Conservation (phyloP, 1,284 basidiomycete species). For the Rhodotorula sp. region DNA sequence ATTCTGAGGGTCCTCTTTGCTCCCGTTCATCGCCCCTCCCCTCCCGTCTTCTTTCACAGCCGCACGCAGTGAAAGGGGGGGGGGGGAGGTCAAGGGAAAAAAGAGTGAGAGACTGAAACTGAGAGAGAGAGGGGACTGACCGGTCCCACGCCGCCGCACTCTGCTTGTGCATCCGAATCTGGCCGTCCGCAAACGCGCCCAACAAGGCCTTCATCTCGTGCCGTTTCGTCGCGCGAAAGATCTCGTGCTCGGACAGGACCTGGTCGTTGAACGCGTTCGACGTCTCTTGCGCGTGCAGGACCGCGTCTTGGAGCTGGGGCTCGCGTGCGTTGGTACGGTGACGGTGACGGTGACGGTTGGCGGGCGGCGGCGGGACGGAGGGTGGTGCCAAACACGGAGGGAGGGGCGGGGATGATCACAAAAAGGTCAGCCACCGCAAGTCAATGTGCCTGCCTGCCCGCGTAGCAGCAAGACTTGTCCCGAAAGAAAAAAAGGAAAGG, state of each 20-base stretch:
- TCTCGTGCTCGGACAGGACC: constrained; percentile 81
- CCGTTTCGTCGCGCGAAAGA: constrained; percentile 87
- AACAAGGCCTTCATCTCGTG: constrained; percentile 95
- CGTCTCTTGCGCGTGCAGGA: constrained; percentile 90
- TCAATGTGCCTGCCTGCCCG: no score
- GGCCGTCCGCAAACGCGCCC: constrained; percentile 81
- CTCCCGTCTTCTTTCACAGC: no score
- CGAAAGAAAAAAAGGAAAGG: no score
- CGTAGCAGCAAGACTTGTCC: no score
- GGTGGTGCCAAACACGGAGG: not conserved
- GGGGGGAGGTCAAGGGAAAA: no score
- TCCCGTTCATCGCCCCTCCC: no score
- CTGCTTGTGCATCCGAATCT: constrained; percentile 85
- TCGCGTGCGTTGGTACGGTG: no score
- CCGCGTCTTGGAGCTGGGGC: constrained; percentile 85
- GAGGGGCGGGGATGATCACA: no score
- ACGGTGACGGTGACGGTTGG: not conserved
- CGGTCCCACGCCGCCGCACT: constrained; percentile 30
- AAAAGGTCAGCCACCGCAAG: no score
- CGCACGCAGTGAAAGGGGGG: no score
- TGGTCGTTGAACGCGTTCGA: constrained; percentile 93
- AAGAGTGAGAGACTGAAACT: no score
- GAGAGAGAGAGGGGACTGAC: constrained; percentile 9
- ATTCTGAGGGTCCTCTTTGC: no score
- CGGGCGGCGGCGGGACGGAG: not conserved